A percentile compares a stretch with the other conserved stretches of the same genome.
Evolutionary conservation across 805 yeast genomes (phyloP).

Genomic region (Candida xiaguanensis): DNA sequence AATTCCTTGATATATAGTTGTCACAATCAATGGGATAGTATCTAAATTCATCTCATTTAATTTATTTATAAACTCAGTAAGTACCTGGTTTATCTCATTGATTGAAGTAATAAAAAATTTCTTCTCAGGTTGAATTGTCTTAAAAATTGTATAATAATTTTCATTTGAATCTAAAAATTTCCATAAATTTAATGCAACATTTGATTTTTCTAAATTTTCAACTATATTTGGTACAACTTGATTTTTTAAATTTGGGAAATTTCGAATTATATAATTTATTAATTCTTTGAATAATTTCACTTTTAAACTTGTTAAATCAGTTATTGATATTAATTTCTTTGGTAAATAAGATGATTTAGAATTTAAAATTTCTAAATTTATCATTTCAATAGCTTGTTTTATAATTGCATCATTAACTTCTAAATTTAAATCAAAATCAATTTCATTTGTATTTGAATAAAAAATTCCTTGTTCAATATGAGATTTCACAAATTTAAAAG

Average conservation of each 20-base stretch:
- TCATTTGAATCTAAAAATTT: slow-evolving; percentile 13
- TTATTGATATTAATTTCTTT: slow-evolving; percentile 46
- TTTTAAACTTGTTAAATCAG: slow-evolving; percentile 51
- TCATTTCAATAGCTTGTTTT: slow-evolving; percentile 38
- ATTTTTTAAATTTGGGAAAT: slow-evolving; percentile 38
- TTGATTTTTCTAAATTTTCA: slow-evolving; percentile 29
- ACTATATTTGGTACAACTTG: slow-evolving; percentile 30
- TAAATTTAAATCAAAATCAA: slow-evolving; percentile 42
- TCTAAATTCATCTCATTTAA: slow-evolving; percentile 17
- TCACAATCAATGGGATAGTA: slow-evolving; percentile 21
- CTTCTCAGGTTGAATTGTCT: slow-evolving; percentile 12
- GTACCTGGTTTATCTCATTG: slow-evolving; percentile 21
- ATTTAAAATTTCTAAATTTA: slow-evolving; percentile 53
- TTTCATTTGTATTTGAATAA: slow-evolving; percentile 46
- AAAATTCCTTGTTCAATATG: slow-evolving; percentile 84
- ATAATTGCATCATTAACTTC: slow-evolving; percentile 16
- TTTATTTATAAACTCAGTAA: slow-evolving; percentile 24
- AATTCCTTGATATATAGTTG: slow-evolving; percentile 29
- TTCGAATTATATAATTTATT: slow-evolving; percentile 40
- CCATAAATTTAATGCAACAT: slow-evolving; percentile 48
- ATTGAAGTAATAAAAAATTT: slow-evolving; percentile 24
- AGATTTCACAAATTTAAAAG: slow-evolving; percentile 50
- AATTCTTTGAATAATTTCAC: slow-evolving; percentile 41
- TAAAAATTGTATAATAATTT: slow-evolving; percentile 8
- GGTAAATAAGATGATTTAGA: slow-evolving; percentile 59